Evolutionary conservation across 2,329 filamentous ascomycete genomes (phyloP).

Genomic region (Teratosphaeria gauchensis): DNA sequence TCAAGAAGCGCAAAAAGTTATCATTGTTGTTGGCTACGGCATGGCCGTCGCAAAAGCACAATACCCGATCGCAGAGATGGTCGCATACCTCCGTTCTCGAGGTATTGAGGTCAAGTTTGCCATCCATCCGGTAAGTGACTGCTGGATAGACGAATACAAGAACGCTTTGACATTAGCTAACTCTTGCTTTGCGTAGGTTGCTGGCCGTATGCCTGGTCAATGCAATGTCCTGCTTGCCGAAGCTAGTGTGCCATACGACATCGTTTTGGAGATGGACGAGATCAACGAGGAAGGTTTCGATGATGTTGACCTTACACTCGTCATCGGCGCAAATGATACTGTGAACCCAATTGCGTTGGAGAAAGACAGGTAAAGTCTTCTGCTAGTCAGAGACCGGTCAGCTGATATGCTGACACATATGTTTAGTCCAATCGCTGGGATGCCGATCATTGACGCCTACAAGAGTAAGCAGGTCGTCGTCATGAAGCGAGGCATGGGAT

Average conservation of each 20-base stretch:
- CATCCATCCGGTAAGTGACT: constrained; percentile 35
- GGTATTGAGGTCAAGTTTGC: constrained; percentile 78
- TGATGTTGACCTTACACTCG: constrained; percentile 76
- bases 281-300: constrained; percentile 79
- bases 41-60: constrained; percentile 94
- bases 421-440: constrained; percentile 68
- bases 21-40: constrained; percentile 84
- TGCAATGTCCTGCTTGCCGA: constrained; percentile 87
- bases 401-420: constrained; percentile 6
- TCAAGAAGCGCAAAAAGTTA: constrained; percentile 68
- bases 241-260: constrained; percentile 80
- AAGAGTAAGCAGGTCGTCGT: constrained; percentile 89
- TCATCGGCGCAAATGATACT: constrained; percentile 87
- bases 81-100: constrained; percentile 59
- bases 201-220: constrained; percentile 85
- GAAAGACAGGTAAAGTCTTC: constrained; percentile 42
- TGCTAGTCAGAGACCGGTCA: background rate
- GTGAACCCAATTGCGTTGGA: constrained; percentile 86
- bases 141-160: background rate
- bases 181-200: constrained; percentile 58
- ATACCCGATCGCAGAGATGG: constrained; percentile 80
- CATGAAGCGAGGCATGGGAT: constrained; percentile 86
- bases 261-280: constrained; percentile 91
- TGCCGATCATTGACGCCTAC: constrained; percentile 88
- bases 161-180: constrained; percentile 71